These are phyloP conservation scores for Flammula alnicola DNA, from an alignment of 1,284 basidiomycete species.

Conservation along the genomic window DNA sequence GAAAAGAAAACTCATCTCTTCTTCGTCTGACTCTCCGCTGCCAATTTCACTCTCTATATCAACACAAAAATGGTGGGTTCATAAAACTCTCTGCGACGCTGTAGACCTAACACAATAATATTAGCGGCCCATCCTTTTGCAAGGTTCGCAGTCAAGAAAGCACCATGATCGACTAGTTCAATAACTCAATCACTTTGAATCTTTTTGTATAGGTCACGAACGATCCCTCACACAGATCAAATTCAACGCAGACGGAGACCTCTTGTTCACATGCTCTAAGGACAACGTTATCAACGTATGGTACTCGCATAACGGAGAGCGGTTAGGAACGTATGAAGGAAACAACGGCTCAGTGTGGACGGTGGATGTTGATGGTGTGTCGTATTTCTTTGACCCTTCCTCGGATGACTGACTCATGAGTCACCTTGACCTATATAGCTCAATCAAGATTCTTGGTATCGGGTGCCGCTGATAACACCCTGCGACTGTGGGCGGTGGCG, in stretches of 20 bases:
- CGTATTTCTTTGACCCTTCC: conserved; percentile 10
- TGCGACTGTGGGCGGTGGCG: conserved; percentile 90
- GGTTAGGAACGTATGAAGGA: conserved; percentile 95
- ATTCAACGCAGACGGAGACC: conserved; percentile 95
- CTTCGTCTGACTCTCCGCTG: background rate
- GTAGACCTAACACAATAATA: background rate
- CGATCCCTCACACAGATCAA: conserved; percentile 97
- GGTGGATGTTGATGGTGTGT: conserved; percentile 93
- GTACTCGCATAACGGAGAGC: conserved; percentile 99
- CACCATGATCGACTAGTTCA: background rate
- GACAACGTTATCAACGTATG: conserved; percentile 96
- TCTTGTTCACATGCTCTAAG: conserved; percentile 96
- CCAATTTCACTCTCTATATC: conserved; percentile 4
- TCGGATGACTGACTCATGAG: conserved; percentile 14
- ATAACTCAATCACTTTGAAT: conserved; percentile 11
- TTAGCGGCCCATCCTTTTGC: conserved; percentile 48
- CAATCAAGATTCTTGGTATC: conserved; percentile 88
- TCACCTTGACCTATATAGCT: conserved; percentile 47
- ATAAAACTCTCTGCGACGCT: background rate
- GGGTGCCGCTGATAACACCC: conserved; percentile 88
- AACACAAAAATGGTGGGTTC: conserved; percentile 13
- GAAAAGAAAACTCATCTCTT: conserved; percentile 8
- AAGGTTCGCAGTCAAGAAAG: conserved; percentile 35
- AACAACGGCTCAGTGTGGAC: conserved; percentile 98
- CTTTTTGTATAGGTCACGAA: conserved; percentile 79